Conservation (phyloP, 345 rosid species). For the Leavenworthia alabamica region DNA sequence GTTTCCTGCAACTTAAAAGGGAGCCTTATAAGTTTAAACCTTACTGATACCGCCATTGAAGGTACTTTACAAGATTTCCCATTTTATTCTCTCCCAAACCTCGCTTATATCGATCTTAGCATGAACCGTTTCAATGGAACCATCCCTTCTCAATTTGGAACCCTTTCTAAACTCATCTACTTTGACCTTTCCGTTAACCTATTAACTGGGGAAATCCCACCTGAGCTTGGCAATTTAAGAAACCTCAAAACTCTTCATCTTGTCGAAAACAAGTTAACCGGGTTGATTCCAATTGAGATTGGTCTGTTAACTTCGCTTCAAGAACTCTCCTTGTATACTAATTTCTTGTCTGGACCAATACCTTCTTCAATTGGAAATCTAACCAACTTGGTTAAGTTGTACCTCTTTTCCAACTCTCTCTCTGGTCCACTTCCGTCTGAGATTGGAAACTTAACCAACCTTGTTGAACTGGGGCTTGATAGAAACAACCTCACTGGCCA, state of each 20-base stretch:
- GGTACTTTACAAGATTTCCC: constrained; percentile 42
- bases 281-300: constrained; percentile 24
- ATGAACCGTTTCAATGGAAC: constrained; percentile 28
- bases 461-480: constrained; percentile 22
- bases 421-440: constrained; percentile 25
- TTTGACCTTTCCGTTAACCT: constrained; percentile 31
- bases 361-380: constrained; percentile 21
- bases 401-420: constrained; percentile 17
- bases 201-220: constrained; percentile 26
- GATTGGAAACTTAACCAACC: constrained; percentile 29
- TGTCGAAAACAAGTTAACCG: constrained; percentile 26
- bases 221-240: constrained; percentile 22
- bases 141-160: constrained; percentile 26
- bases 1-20: constrained; percentile 18
- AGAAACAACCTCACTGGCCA: constrained; percentile 15
- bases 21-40: constrained; percentile 30
- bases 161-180: constrained; percentile 28
- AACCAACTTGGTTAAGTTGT: constrained; percentile 19
- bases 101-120: constrained; percentile 22
- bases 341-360: constrained; percentile 27
- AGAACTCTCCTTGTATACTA: not conserved
- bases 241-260: constrained; percentile 26
- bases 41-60: constrained; percentile 23
- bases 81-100: constrained; percentile 37
- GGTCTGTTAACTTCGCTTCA: constrained; percentile 21